Base-by-base conservation (phyloP, 352 stramenopile genomes). In the Pythium chondricola region DNA sequence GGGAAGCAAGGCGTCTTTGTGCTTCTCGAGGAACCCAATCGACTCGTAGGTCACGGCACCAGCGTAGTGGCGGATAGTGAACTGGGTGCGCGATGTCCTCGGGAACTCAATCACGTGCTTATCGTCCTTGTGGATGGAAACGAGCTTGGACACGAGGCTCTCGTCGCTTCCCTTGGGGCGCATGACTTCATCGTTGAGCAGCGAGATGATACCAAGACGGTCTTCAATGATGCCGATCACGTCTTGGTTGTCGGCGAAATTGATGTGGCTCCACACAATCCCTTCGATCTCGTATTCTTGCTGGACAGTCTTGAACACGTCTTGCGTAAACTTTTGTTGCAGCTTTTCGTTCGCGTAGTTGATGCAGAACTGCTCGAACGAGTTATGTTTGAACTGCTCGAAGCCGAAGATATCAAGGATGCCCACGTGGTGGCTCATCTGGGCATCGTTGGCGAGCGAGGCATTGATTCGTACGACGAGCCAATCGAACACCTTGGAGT, bases 401-500 rank as follows among this genome's bases (percentile, higher is more conserved):
- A 97, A 97, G 8, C 91, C 91, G 48, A 97, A 97, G 40, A 97
- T 97, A 61, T 97, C 91, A 22, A 97, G 71, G 45, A 97, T 90
- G 8, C 90, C 89, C 16, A 97, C 71, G 38, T 87, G 69, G 20
- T 87, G 56, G 44, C 47, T 47, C 61, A 78, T 83, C 11, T 67
- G 58, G 17, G 44, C 61, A 46, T 88, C 76, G 33, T 81, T 75
- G 16, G 79, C 66, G 6, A 93, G 57, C 14, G 82, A 95, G 9
- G 52, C 61, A 45, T 93, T 93, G 58, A 93, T 88, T 22, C 63
- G 77, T 29, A 83, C 69, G 30, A 99, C 94, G 14, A 99, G 68
- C 95, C 95, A 98, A 49, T 97, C 71, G 57, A 99, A 99, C 10
- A 98, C 55, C 51, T 93, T 95, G 3, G 86, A 94, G 65, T 99